Base-by-base conservation (phyloP, 2,329 filamentous ascomycete species). In the Stromatinia cepivora region DNA sequence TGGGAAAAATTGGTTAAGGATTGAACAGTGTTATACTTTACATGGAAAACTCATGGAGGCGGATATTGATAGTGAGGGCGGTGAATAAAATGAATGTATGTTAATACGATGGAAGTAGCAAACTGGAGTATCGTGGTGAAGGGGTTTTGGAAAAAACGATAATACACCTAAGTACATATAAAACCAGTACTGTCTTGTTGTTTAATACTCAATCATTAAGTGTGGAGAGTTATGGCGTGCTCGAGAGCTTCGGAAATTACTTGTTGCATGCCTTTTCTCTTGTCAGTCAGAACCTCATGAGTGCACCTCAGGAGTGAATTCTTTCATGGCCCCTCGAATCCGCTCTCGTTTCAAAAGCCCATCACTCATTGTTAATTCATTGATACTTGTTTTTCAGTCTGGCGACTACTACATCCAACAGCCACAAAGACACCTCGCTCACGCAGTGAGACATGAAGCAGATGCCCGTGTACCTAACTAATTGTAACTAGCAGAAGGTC, bases 81-180 rank as follows among this genome's bases (percentile, higher is more conserved):
- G 25, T 22, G 46, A 10, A 22, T 13, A 25, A 39, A 39, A 64
- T 39, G 31, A 25, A 52, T 64, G 10, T 39, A 39, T 36, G 31
- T 64, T 64, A 64, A 64, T 53, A 52, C 6, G 46, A 34, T 25
- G 46, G 46, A 53, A 64, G 46, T 64, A 48, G 46, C n/a, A 39
- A 36, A 42, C 20, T 39, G 15, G 6, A 63, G 15, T 28, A 52
- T 52, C 13, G 61, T 52, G 15, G 39, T 63, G n/a, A 13, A 58
- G 31, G n/a, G 31, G 15, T 28, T 52, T 20, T 28, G 31, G 61
- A 42, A 10, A 22, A 42, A 25, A 52, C 39, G n/a, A 42, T 39
- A 42, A 52, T 64, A 39, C n/a, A 52, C 15, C 15, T 8, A 52
- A 39, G 34, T 39, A 52, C 34, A 64, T 25, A 28, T 20, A 52